Evolutionary conservation across 169 alveolate species (phyloP).

Genomic region (Plasmodium coatneyi): DNA sequence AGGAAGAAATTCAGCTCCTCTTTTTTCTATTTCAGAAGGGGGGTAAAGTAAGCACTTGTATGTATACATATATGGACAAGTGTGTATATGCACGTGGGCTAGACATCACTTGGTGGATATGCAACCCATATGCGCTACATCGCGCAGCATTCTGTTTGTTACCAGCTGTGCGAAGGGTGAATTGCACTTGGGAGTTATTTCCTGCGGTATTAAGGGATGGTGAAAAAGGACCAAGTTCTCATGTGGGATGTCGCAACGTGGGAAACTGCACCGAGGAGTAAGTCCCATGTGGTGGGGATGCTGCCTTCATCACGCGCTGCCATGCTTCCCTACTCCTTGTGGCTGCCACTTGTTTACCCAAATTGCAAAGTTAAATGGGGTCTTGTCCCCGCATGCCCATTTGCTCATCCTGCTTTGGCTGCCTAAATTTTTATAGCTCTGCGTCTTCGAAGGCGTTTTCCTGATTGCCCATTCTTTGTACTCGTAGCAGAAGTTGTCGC

Average conservation of each 20-base stretch:
- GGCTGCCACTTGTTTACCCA: neutral
- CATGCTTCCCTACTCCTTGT: neutral
- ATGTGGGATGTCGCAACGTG: too few species aligned
- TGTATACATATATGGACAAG: neutral
- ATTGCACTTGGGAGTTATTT: constrained; percentile 2
- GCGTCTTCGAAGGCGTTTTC: neutral
- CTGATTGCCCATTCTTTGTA: neutral
- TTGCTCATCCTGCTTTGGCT: neutral
- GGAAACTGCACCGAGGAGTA: too few species aligned
- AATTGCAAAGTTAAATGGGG: constrained; percentile 3
- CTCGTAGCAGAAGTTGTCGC: constrained; percentile 33
- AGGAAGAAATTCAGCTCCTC: neutral
- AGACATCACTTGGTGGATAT: neutral
- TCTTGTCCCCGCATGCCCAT: neutral
- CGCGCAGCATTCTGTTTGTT: neutral
- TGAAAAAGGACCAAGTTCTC: neutral
- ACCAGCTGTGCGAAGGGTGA: constrained; percentile 4
- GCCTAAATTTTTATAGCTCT: neutral
- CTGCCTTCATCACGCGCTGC: too few species aligned
- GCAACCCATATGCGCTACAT: neutral
- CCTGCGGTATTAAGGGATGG: neutral
- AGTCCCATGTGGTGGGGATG: neutral
- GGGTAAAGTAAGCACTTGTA: neutral
- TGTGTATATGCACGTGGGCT: neutral
- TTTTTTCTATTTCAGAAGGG: constrained; percentile 1